Conservation (phyloP, 2,329 filamentous ascomycete genomes). For the Tolypocladium endophyticum region DNA sequence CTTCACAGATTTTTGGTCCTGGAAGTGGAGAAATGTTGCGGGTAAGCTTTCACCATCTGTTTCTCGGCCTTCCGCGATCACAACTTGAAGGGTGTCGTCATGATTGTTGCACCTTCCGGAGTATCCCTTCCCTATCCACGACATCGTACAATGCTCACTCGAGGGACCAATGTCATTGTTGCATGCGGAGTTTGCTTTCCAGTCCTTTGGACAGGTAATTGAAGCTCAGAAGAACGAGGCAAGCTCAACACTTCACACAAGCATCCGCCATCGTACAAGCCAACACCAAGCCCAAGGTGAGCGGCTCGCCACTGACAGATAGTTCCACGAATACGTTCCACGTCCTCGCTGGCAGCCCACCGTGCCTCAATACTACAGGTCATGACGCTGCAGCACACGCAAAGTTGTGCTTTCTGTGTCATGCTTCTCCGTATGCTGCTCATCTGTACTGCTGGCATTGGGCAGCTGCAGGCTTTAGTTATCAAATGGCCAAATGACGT, state of each 20-base stretch:
- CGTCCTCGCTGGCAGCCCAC: neutral
- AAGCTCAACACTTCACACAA: no score
- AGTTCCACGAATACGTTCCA: neutral
- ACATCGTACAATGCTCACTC: no score
- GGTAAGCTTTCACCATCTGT: neutral
- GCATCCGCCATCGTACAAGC: no score
- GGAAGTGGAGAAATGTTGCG: neutral
- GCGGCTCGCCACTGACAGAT: neutral
- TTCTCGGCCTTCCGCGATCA: no score
- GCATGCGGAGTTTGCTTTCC: no score
- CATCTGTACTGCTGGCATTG: neutral
- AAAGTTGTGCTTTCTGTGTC: neutral
- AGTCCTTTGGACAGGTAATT: no score
- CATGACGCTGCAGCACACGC: neutral
- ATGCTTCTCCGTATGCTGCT: neutral
- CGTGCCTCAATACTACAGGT: neutral
- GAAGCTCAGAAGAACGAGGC: no score
- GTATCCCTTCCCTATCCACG: no score
- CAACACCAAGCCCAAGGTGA: no score
- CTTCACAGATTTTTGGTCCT: neutral
- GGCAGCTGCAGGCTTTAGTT: neutral
- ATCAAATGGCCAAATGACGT: no score
- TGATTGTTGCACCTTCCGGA: no score
- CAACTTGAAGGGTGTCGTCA: neutral
- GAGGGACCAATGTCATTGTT: no score